Conservation (phyloP, 257 asterid genomes). For the Ilex aquifolium region DNA sequence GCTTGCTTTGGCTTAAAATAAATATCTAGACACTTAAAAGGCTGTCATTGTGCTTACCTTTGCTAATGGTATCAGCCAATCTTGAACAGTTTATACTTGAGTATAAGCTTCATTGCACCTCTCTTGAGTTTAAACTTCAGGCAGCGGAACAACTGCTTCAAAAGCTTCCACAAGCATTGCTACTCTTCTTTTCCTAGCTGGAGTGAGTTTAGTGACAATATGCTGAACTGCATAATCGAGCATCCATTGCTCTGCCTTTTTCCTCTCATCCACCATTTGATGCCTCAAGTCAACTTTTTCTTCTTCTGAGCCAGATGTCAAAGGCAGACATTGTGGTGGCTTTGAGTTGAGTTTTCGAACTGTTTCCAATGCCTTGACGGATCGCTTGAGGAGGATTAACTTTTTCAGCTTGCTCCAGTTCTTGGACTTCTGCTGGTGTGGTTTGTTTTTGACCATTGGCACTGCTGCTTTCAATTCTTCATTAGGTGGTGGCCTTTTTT, state of each 20-base stretch:
- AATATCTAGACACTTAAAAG: no score
- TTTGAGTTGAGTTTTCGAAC: slow-evolving; percentile 36
- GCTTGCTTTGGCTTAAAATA: no score
- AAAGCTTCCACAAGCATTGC: slow-evolving; percentile 96
- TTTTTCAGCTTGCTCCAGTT: slow-evolving; percentile 85
- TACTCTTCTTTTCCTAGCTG: slow-evolving; percentile 72
- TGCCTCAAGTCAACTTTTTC: slow-evolving; percentile 57
- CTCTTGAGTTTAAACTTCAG: slow-evolving; percentile 36
- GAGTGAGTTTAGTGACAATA: slow-evolving; percentile 63
- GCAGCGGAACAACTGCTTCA: slow-evolving; percentile 93
- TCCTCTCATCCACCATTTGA: slow-evolving; percentile 70
- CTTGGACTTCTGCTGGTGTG: slow-evolving; percentile 34
- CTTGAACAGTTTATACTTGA: background rate
- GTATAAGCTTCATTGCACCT: background rate
- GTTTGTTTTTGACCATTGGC: slow-evolving; percentile 12
- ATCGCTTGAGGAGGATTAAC: slow-evolving; percentile 60
- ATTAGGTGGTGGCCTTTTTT: slow-evolving; percentile 2
- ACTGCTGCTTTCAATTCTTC: slow-evolving; percentile 11
- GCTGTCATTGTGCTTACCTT: no score
- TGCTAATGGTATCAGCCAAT: no score
- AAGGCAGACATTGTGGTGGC: slow-evolving; percentile 17
- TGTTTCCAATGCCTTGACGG: slow-evolving; percentile 71
- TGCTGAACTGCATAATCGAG: slow-evolving; percentile 84
- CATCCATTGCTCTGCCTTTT: slow-evolving; percentile 96
- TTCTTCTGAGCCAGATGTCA: slow-evolving; percentile 21